phyloP scores from a whole-genome alignment of 371 early-diverging fungal species.

The Mucor velutinosus region DNA sequence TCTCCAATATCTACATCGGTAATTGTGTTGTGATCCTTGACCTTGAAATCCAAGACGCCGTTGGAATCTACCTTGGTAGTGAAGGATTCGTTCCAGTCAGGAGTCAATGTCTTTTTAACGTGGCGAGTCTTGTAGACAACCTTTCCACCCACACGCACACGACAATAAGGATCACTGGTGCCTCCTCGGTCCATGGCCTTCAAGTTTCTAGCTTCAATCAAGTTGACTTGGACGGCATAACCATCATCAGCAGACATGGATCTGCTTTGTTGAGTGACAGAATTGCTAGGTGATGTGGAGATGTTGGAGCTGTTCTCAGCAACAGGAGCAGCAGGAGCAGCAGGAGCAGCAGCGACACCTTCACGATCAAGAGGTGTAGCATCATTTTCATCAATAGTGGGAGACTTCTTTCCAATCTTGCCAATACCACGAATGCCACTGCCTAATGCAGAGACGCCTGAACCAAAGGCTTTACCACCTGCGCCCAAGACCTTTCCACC shows the following conservation, averaged over 20 bases:
- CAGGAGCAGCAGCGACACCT: neutral
- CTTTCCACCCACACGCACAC: conserved; percentile 62
- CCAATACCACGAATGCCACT: conserved; percentile 43
- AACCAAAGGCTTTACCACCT: conserved; percentile 42
- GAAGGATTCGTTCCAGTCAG: conserved; percentile 63
- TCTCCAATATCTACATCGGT: conserved; percentile 72
- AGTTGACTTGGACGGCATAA: conserved; percentile 44
- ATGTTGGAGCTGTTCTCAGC: conserved; percentile 9
- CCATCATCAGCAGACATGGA: conserved; percentile 29
- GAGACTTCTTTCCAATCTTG: conserved; percentile 29
- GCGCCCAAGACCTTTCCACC: conserved; percentile 44
- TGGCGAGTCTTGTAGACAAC: conserved; percentile 75
- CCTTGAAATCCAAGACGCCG: conserved; percentile 53
- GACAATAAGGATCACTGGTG: conserved; percentile 66
- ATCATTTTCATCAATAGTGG: neutral
- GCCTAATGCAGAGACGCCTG: conserved; percentile 39
- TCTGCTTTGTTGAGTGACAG: conserved; percentile 6
- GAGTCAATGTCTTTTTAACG: conserved; percentile 76
- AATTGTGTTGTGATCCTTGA: conserved; percentile 74
- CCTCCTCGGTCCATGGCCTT: conserved; percentile 64
- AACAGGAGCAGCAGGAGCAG: neutral
- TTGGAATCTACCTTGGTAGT: conserved; percentile 32
- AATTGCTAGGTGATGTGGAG: conserved; percentile 17
- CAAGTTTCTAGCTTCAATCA: conserved; percentile 60
- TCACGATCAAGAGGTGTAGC: neutral